Conservation (phyloP, 2,329 filamentous ascomycete genomes). For the Dothistroma pini region DNA sequence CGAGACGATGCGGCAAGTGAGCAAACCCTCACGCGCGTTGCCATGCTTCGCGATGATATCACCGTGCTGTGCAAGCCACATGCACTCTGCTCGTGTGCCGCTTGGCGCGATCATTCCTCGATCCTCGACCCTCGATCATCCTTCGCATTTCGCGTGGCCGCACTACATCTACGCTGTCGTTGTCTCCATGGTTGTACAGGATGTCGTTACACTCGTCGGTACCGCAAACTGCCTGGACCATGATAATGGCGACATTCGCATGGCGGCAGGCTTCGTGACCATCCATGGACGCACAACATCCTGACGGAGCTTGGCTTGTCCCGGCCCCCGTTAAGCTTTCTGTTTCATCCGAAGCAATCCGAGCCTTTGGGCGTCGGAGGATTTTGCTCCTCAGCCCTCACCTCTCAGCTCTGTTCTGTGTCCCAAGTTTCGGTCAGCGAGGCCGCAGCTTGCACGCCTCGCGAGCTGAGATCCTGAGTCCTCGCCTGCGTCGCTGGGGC, state of each 20-base stretch:
- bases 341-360: not conserved
- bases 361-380: not conserved
- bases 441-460: not conserved
- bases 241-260: conserved; percentile 2
- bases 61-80: not conserved
- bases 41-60: not conserved
- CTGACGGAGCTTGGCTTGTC: not conserved
- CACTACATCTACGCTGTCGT: not conserved
- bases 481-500: not conserved
- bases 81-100: not conserved
- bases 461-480: not conserved
- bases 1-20: no score
- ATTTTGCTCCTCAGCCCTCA: not conserved
- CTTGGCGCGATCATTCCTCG: not conserved
- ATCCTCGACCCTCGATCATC: no score
- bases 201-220: not conserved
- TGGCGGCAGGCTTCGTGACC: not conserved
- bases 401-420: not conserved
- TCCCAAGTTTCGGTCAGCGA: not conserved
- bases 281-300: not conserved
- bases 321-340: not conserved
- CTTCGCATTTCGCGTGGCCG: not conserved
- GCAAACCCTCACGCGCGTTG: not conserved
- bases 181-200: not conserved
- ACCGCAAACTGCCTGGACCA: not conserved